Conservation (phyloP, 1,284 basidiomycete genomes). For the Puccinia hordei region DNA sequence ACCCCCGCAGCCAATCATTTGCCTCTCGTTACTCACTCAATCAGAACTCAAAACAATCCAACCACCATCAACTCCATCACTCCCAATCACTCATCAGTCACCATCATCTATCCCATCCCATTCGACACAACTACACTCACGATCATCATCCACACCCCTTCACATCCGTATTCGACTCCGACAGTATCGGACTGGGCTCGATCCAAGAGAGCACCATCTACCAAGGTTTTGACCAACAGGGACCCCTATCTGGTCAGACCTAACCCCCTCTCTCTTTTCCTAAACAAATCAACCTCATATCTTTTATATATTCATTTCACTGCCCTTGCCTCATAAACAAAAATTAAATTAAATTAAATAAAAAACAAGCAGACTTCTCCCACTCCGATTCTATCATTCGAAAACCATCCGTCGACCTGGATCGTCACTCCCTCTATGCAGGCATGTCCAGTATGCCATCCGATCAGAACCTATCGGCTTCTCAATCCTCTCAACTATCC, state of each 20-base stretch:
- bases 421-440: slow-evolving; percentile 7
- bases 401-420: slow-evolving; percentile 11
- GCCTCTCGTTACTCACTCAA: background rate
- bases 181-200: background rate
- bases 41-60: background rate
- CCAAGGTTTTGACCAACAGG: slow-evolving; percentile 41
- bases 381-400: background rate
- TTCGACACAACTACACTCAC: background rate
- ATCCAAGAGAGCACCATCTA: slow-evolving; percentile 29
- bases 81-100: background rate
- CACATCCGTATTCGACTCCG: background rate
- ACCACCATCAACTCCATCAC: background rate
- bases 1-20: background rate
- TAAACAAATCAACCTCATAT: background rate
- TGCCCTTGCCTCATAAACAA: too few species aligned
- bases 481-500: background rate
- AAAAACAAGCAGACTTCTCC: slow-evolving; percentile 3
- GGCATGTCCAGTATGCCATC: background rate
- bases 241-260: slow-evolving; percentile 31
- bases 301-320: background rate
- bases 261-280: background rate
- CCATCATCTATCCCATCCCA: background rate
- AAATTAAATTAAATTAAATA: too few species aligned
- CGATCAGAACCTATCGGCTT: background rate
- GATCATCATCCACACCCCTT: background rate